These are phyloP conservation scores for Rauvolfia tetraphylla DNA, from an alignment of 257 asterid genomes.

Conservation along the genomic window DNA sequence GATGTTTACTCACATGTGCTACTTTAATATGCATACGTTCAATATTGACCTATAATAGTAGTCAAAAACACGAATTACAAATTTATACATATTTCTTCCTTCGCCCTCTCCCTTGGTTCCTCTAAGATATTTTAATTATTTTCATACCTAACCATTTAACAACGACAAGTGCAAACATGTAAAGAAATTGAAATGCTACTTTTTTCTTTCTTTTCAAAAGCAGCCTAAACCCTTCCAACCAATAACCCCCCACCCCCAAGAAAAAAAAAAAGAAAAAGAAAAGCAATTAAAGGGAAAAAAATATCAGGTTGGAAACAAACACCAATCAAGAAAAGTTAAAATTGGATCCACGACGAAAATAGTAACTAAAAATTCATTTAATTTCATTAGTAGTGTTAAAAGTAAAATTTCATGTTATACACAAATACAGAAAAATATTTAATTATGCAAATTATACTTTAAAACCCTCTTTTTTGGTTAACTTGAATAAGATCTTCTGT, in stretches of 20 bases:
- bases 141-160: neutral
- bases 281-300: too few relatives aligned
- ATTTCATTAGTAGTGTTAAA: slow-evolving; percentile 9
- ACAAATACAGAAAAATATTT: neutral
- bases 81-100: too few relatives aligned
- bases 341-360: neutral
- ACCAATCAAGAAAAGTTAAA: neutral
- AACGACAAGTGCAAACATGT: neutral
- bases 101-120: too few relatives aligned
- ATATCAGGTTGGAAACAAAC: too few relatives aligned
- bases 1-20: neutral
- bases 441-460: neutral
- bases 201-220: too few relatives aligned
- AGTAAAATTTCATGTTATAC: neutral
- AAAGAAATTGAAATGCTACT: neutral
- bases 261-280: too few relatives aligned
- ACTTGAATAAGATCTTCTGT: neutral
- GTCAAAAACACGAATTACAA: too few relatives aligned
- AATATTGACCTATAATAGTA: too few relatives aligned
- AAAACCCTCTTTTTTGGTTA: neutral
- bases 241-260: too few relatives aligned
- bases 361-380: neutral
- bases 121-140: neutral
- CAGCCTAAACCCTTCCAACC: neutral
- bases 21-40: too few relatives aligned